Conservation (phyloP, 2,329 filamentous ascomycete genomes). For the Penicillium thymicola region DNA sequence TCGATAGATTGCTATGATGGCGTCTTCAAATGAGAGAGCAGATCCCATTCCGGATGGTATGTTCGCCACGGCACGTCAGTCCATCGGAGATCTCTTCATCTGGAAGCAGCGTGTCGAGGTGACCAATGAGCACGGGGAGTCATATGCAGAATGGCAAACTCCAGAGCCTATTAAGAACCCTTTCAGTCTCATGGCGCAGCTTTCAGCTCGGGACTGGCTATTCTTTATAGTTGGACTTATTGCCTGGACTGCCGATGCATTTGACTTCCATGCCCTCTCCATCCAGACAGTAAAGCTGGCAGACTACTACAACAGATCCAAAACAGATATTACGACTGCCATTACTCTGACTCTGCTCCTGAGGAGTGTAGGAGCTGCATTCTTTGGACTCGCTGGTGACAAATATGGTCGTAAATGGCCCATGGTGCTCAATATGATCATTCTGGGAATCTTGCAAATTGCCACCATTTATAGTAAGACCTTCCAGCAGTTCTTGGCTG, state of each 20-base stretch:
- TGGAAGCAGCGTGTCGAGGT: conserved; percentile 70
- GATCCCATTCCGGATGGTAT: conserved; percentile 66
- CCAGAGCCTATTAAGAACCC: conserved; percentile 68
- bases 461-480: conserved; percentile 73
- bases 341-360: conserved; percentile 65
- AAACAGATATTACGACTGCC: conserved; percentile 66
- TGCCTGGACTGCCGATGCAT: conserved; percentile 78
- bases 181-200: conserved; percentile 62
- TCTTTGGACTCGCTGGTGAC: conserved; percentile 75
- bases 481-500: conserved; percentile 71
- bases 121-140: conserved; percentile 56
- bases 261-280: conserved; percentile 77
- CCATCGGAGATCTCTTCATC: conserved; percentile 62
- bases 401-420: conserved; percentile 76
- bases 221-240: conserved; percentile 72
- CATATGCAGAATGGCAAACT: conserved; percentile 63
- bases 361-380: conserved; percentile 68
- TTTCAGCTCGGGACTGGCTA: conserved; percentile 66
- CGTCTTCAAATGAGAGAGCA: conserved; percentile 49
- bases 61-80: conserved; percentile 62
- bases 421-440: conserved; percentile 75
- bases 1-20: conserved; percentile 1
- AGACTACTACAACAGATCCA: conserved; percentile 56
- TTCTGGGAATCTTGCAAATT: conserved; percentile 67
- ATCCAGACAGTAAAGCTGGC: conserved; percentile 73